Conservation (phyloP, 2,329 filamentous ascomycete species). For the Pochonia chlamydosporia region DNA sequence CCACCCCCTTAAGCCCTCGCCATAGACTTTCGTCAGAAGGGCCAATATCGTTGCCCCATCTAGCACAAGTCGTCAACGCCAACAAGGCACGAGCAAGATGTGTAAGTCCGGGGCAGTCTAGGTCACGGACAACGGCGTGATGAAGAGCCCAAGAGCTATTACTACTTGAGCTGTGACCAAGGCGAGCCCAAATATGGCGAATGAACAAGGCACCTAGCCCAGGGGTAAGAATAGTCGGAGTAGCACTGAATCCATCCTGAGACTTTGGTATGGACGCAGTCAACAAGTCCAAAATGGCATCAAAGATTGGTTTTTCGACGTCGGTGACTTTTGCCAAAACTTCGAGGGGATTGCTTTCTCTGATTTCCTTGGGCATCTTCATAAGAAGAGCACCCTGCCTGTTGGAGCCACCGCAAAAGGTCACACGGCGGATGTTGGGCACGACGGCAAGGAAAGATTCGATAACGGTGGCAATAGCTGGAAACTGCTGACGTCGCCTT, state of each 20-base stretch:
- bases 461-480: conserved; percentile 77
- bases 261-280: conserved; percentile 34
- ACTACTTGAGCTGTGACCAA: conserved; percentile 41
- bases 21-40: conserved; percentile 40
- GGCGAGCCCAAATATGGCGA: conserved; percentile 44
- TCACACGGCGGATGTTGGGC: conserved; percentile 64
- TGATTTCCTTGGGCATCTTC: conserved; percentile 52
- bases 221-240: conserved; percentile 36
- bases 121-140: conserved; percentile 60
- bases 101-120: conserved; percentile 66
- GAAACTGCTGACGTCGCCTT: conserved; percentile 72
- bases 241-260: conserved; percentile 25
- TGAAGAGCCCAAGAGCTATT: conserved; percentile 69
- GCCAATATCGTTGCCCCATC: conserved; percentile 62
- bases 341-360: conserved; percentile 59
- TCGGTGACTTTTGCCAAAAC: conserved; percentile 22
- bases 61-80: conserved; percentile 63
- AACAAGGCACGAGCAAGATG: conserved; percentile 68
- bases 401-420: conserved; percentile 84
- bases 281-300: conserved; percentile 32
- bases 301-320: conserved; percentile 23
- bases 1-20: conserved; percentile 34
- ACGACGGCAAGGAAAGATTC: conserved; percentile 65
- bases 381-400: conserved; percentile 77
- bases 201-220: conserved; percentile 40